phyloP scores from a whole-genome alignment of 2,329 filamentous ascomycete species.

The Apiospora sp. region DNA sequence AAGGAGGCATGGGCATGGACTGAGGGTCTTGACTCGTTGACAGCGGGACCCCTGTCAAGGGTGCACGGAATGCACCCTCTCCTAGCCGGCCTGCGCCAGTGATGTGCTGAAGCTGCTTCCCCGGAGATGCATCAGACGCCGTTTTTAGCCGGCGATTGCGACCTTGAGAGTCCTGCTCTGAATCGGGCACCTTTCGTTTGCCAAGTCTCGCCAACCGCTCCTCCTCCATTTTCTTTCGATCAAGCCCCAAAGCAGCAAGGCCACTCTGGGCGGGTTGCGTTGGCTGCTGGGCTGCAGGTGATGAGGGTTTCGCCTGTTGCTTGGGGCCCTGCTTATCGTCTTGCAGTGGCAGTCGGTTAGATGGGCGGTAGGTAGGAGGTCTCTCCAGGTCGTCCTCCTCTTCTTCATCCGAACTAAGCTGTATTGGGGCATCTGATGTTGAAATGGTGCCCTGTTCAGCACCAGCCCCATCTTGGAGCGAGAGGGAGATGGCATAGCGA shows the following conservation, averaged over 20 bases:
- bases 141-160: conserved; percentile 33
- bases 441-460: conserved; percentile 8
- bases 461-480: conserved; percentile 48
- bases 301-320: conserved; percentile 9
- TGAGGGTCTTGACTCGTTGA: conserved; percentile 2
- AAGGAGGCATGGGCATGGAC: conserved; percentile 1
- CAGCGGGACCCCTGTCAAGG: background rate
- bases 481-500: conserved; percentile 67
- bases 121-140: background rate
- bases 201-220: conserved; percentile 77
- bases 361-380: conserved; percentile 23
- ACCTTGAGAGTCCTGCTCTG: conserved; percentile 31
- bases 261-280: conserved; percentile 30
- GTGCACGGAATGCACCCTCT: conserved; percentile 10
- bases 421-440: conserved; percentile 37
- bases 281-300: conserved; percentile 27
- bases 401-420: conserved; percentile 43
- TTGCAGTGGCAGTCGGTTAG: conserved; percentile 2
- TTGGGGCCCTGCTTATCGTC: conserved; percentile 25
- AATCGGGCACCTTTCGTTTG: conserved; percentile 60
- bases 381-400: conserved; percentile 29
- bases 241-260: conserved; percentile 59
- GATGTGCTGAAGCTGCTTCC: conserved; percentile 4
- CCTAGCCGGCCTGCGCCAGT: background rate
- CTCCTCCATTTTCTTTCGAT: conserved; percentile 85